Percentiles rank a stretch among this genome's conserved stretches.
These are phyloP conservation scores for Ogataea hybrid DNA, from an alignment of 1,139 yeast genomes.

Conservation along the genomic window DNA sequence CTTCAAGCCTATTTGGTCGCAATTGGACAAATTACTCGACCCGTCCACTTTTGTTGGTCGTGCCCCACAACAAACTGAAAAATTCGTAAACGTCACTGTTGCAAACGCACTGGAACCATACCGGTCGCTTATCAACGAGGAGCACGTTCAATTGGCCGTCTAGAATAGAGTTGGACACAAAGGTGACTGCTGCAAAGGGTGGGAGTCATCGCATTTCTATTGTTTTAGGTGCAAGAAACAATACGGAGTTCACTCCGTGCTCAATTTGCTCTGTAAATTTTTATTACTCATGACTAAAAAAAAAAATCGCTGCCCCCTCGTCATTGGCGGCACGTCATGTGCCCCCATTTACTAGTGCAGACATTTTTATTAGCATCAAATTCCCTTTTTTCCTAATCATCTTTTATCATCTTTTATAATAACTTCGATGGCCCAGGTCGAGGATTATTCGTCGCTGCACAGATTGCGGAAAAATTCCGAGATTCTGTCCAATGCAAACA, in stretches of 20 bases:
- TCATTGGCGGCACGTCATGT: conserved; percentile 9
- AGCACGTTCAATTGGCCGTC: conserved; percentile 64
- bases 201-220: conserved; percentile 3
- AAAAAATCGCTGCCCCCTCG: neutral
- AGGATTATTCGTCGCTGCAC: conserved; percentile 33
- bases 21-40: conserved; percentile 76
- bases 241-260: conserved; percentile 11
- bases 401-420: neutral
- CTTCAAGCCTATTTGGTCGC: conserved; percentile 86
- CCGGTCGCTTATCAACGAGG: conserved; percentile 52
- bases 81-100: conserved; percentile 83
- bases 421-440: conserved; percentile 28
- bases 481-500: conserved; percentile 64
- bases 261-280: neutral
- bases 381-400: neutral
- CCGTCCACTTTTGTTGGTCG: conserved; percentile 97
- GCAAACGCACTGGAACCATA: conserved; percentile 77
- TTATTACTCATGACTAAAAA: conserved; percentile 4
- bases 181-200: conserved; percentile 7
- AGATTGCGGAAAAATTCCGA: conserved; percentile 58
- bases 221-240: conserved; percentile 5
- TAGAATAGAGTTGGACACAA: conserved; percentile 23
- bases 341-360: conserved; percentile 7
- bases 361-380: conserved; percentile 1
- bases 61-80: conserved; percentile 97